Percentiles rank a stretch among this genome's conserved stretches.
These are phyloP conservation scores for Trametes polyzona DNA, from an alignment of 1,284 basidiomycete genomes.

Conservation along the genomic window DNA sequence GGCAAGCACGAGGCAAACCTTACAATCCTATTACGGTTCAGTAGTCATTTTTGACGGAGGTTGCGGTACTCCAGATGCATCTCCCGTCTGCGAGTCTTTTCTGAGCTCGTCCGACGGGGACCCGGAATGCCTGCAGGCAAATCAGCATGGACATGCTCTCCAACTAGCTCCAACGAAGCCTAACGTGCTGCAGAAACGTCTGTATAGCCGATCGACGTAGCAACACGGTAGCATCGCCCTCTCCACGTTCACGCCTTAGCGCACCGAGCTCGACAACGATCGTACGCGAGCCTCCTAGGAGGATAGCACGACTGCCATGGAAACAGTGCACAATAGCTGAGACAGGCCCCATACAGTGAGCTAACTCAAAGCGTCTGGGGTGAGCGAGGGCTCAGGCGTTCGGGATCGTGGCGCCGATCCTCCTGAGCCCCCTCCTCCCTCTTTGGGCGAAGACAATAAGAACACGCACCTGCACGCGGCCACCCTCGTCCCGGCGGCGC, in stretches of 20 bases:
- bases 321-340: conserved; percentile 3
- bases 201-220: not conserved
- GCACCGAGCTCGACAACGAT: not conserved
- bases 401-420: conserved; percentile 14
- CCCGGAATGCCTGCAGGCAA: not conserved
- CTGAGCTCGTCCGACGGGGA: not conserved
- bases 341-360: not conserved
- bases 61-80: not conserved
- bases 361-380: not conserved
- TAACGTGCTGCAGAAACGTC: not conserved
- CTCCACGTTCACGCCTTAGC: not conserved
- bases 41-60: not conserved
- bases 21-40: not conserved
- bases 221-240: not conserved
- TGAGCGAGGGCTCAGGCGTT: conserved; percentile 1
- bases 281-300: not conserved
- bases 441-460: conserved; percentile 30
- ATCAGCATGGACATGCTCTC: not conserved
- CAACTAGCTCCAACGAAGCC: not conserved
- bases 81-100: not conserved
- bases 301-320: conserved; percentile 9
- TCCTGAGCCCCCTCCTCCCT: conserved; percentile 11
- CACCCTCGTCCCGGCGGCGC: conserved; percentile 4
- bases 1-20: conserved; percentile 4
- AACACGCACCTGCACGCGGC: conserved; percentile 11